These are phyloP conservation scores for Rhynchosporium graminicola DNA, from an alignment of 2,329 filamentous ascomycete genomes.

Conservation along the genomic window DNA sequence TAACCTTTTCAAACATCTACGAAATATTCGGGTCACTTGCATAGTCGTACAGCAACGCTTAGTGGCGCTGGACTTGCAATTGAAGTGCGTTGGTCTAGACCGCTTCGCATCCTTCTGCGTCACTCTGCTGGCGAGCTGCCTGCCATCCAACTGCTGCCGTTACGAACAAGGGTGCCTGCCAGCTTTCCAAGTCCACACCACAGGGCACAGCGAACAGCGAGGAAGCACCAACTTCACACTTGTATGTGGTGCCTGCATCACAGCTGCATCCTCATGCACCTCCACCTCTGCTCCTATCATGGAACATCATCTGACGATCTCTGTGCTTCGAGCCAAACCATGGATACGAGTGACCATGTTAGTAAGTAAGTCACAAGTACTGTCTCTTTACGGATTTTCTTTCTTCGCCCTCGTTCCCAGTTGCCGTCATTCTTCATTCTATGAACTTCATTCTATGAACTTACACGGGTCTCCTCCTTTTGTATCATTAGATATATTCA, in stretches of 20 bases:
- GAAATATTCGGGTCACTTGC: too few relatives aligned
- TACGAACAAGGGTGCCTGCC: not conserved
- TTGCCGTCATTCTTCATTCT: not conserved
- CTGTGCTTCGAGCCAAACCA: conserved; percentile 5
- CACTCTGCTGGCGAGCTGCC: not conserved
- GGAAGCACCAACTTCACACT: conserved; percentile 3
- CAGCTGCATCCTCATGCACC: conserved; percentile 1
- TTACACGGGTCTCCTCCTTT: conserved; percentile 2
- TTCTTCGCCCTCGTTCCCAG: conserved; percentile 1
- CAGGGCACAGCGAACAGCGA: not conserved
- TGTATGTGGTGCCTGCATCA: not conserved
- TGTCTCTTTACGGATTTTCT: conserved; percentile 5
- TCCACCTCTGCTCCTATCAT: not conserved
- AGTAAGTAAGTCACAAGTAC: conserved; percentile 5
- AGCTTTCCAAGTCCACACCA: conserved; percentile 2
- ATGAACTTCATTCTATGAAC: not conserved
- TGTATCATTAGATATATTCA: conserved; percentile 3
- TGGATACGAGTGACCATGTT: not conserved
- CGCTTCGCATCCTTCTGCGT: not conserved
- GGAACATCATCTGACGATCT: conserved; percentile 6
- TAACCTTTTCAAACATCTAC: too few relatives aligned
- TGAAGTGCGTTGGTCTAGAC: not conserved
- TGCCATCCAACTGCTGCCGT: not conserved
- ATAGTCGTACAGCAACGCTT: too few relatives aligned
- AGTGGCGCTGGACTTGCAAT: not conserved